These are phyloP conservation scores for Cladosporium colombiae DNA, from an alignment of 2,329 filamentous ascomycete species.

Conservation along the genomic window DNA sequence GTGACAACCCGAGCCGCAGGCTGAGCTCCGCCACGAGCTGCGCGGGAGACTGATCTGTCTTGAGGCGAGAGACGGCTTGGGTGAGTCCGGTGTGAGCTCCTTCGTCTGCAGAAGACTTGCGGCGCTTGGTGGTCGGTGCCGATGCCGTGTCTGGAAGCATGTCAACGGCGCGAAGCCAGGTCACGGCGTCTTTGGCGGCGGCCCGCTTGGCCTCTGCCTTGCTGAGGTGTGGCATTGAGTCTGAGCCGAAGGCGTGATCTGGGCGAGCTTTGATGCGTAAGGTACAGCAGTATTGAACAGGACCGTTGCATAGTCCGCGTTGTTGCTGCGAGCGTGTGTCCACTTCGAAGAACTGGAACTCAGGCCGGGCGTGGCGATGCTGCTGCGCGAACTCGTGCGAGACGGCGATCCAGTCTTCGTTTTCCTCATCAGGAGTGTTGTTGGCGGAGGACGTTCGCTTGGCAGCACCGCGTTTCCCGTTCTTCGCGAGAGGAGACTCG, in stretches of 20 bases:
- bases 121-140: conserved; percentile 20
- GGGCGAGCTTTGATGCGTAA: conserved; percentile 26
- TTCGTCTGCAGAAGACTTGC: conserved; percentile 18
- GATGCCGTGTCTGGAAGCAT: conserved; percentile 31
- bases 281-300: conserved; percentile 26
- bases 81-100: conserved; percentile 6
- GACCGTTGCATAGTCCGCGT: conserved; percentile 26
- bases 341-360: conserved; percentile 40
- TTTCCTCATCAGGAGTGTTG: conserved; percentile 14
- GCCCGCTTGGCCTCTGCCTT: conserved; percentile 46
- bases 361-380: conserved; percentile 31
- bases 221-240: conserved; percentile 34
- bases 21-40: conserved; percentile 29
- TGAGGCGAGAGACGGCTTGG: not conserved
- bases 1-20: conserved; percentile 28
- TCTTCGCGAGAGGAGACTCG: conserved; percentile 29
- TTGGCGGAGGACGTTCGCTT: conserved; percentile 25
- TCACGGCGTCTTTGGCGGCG: conserved; percentile 44
- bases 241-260: conserved; percentile 40
- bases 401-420: conserved; percentile 41
- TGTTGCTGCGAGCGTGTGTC: conserved; percentile 38
- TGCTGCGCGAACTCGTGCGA: conserved; percentile 38
- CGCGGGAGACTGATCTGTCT: conserved; percentile 10
- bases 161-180: conserved; percentile 42
- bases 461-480: conserved; percentile 1